Conservation (phyloP, 108 stramenopile genomes). For the Cyclotella atomus region DNA sequence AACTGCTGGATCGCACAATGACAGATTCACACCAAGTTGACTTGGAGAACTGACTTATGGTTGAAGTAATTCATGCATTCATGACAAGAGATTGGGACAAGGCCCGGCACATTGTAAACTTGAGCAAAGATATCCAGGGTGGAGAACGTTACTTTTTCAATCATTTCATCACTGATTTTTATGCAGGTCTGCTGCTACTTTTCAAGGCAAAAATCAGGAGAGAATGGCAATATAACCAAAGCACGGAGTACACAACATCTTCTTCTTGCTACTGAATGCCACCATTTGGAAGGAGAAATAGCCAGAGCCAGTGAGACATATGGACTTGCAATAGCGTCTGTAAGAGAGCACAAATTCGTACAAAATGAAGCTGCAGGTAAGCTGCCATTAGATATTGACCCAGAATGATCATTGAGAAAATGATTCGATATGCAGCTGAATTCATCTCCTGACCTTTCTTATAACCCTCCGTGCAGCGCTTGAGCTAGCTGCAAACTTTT, state of each 20-base stretch:
- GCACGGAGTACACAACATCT: background rate
- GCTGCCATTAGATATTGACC: no score
- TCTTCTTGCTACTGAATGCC: background rate
- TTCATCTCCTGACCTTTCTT: no score
- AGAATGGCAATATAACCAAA: background rate
- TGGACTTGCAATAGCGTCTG: conserved; percentile 1
- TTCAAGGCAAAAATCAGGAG: background rate
- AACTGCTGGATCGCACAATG: background rate
- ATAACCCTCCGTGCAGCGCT: no score
- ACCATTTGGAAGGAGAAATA: conserved; percentile 2
- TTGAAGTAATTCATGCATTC: background rate
- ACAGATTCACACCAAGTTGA: background rate
- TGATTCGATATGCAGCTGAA: no score
- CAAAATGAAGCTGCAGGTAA: conserved; percentile 4
- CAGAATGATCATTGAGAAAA: no score
- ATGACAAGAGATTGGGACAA: background rate
- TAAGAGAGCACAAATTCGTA: background rate
- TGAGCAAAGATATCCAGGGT: background rate
- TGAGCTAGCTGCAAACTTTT: conserved; percentile 23
- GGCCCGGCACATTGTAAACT: background rate
- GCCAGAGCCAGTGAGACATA: conserved; percentile 1
- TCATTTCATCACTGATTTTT: background rate
- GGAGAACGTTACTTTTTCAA: background rate
- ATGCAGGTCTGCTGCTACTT: background rate
- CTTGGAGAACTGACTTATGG: background rate